Percentiles rank a stretch among this genome's conserved stretches.
Conservation (phyloP, 495 filamentous ascomycete species). For the Talaromyces liani region DNA sequence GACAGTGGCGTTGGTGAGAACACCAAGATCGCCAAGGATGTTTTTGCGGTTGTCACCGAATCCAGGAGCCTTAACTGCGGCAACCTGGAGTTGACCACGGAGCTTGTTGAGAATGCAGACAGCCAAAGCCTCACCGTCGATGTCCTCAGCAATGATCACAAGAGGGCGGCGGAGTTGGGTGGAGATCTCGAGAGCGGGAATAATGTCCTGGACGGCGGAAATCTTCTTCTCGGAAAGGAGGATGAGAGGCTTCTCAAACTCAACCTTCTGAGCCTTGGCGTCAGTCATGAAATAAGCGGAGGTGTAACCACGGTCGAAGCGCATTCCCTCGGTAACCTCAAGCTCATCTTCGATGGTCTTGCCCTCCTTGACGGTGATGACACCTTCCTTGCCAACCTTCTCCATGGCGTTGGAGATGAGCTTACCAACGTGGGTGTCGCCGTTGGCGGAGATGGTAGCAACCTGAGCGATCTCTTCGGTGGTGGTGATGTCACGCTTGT, state of each 20-base stretch:
- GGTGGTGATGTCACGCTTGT: slow-evolving; percentile 96
- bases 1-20: slow-evolving; percentile 93
- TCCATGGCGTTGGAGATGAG: slow-evolving; percentile 98
- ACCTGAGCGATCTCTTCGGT: slow-evolving; percentile 97
- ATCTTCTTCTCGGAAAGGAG: slow-evolving; percentile 99
- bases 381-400: slow-evolving; percentile 99
- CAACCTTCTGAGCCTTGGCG: slow-evolving; percentile 94
- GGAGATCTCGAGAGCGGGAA: slow-evolving; percentile 93
- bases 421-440: slow-evolving; percentile 90
- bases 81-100: slow-evolving; percentile 96
- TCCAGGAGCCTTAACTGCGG: slow-evolving; percentile 96
- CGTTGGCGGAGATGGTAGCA: slow-evolving; percentile 95
- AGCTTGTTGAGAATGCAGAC: slow-evolving; percentile 99
- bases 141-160: slow-evolving; percentile 98
- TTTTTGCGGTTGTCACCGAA: slow-evolving; percentile 99
- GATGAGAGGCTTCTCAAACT: slow-evolving; percentile 98
- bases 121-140: slow-evolving; percentile 95
- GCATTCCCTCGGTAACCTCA: slow-evolving; percentile 98
- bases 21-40: slow-evolving; percentile 90
- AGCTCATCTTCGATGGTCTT: slow-evolving; percentile 98
- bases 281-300: slow-evolving; percentile 99
- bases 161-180: slow-evolving; percentile 92
- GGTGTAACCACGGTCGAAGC: slow-evolving; percentile 96
- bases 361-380: slow-evolving; percentile 99
- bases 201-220: slow-evolving; percentile 95